Evolutionary conservation across 495 filamentous ascomycete species (phyloP), one percentile per base, ranked within the genome.

Genomic region (Neurospora tetraspora): DNA sequence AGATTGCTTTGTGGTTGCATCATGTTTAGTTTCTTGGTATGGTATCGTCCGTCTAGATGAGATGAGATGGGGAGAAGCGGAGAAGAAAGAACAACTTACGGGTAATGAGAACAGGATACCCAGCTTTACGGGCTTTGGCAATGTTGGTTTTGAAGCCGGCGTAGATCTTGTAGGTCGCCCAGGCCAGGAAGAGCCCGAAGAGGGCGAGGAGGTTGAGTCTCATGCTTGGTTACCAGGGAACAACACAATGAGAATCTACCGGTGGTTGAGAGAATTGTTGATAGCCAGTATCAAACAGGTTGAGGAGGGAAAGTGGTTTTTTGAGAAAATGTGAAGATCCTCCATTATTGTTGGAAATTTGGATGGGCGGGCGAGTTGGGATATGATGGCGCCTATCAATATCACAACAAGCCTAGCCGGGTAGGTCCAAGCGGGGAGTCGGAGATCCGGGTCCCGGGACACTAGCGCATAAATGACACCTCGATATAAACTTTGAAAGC

Each of bases 41-140:
- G 27, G 27, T 27, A 27, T 34, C 31, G 37, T 34, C 5, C 70
- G 36, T 70, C 37, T 11, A n/a, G 18, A 43, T 9, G 16, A 14
- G 3, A n/a, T 12, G 45, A 11, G 10, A n/a, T 37, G 5, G 36
- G 11, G 36, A 72, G 11, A 31, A 6, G 12, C 39, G 12, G 68
- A 34, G 31, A 34, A 34, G 31, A 34, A 34, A 34, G 31, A 34
- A 20, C 34, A 23, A 83, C 86, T 74, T 78, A 88, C 86, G 85
- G 65, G 82, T 69, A 42, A 87, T 71, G 37, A 83, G 75, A 70
- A 86, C 87, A 3, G 80, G 81, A 12, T 86, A 71, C 0, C 83
- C 83, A 14, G 81, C 81, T 45, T 77, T 77, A 73, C 83, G 83
- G n/a, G 86, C 86, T 6, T 78, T 78, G 2, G 78, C 77, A 39